Percentiles rank a stretch among this genome's conserved stretches.
Evolutionary conservation across 441 rosid species (phyloP).

Genomic region (Eruca vesicaria): DNA sequence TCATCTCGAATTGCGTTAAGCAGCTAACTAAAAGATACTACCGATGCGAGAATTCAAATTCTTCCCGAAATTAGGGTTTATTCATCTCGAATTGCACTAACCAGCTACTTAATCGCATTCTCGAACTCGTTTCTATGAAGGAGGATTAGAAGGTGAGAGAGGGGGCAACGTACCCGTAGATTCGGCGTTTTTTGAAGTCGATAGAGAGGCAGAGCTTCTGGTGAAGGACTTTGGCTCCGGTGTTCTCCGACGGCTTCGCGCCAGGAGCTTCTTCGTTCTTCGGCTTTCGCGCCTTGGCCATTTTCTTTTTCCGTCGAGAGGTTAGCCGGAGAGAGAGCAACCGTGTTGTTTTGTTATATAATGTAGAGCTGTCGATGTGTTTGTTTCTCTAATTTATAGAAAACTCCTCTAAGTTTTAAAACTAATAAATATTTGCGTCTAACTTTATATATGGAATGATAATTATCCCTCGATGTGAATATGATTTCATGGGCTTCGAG

Average conservation of each 20-base stretch:
- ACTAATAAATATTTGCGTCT: neutral
- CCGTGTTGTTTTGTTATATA: constrained; percentile 9
- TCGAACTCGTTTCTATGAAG: neutral
- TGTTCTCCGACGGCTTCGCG: constrained; percentile 61
- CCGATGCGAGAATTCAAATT: neutral
- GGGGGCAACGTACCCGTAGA: constrained; percentile 63
- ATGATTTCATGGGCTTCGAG: neutral
- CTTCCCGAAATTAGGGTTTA: constrained; percentile 11
- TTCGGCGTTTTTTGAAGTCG: constrained; percentile 66
- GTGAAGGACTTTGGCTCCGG: constrained; percentile 82
- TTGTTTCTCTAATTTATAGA: constrained; percentile 8
- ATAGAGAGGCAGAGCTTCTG: constrained; percentile 95
- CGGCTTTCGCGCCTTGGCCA: constrained; percentile 94
- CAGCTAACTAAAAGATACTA: too few relatives aligned
- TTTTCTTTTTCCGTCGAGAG: constrained; percentile 25
- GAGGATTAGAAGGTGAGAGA: constrained; percentile 3
- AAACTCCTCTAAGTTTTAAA: constrained; percentile 5
- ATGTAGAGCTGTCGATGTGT: neutral
- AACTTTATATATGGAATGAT: neutral
- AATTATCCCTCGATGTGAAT: neutral
- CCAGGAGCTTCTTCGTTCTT: constrained; percentile 73
- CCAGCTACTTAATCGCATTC: neutral
- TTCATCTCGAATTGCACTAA: neutral
- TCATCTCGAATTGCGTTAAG: neutral
- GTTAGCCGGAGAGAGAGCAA: constrained; percentile 17